These are phyloP conservation scores for Vanrija humicola DNA, from an alignment of 1,284 basidiomycete species.

Conservation along the genomic window DNA sequence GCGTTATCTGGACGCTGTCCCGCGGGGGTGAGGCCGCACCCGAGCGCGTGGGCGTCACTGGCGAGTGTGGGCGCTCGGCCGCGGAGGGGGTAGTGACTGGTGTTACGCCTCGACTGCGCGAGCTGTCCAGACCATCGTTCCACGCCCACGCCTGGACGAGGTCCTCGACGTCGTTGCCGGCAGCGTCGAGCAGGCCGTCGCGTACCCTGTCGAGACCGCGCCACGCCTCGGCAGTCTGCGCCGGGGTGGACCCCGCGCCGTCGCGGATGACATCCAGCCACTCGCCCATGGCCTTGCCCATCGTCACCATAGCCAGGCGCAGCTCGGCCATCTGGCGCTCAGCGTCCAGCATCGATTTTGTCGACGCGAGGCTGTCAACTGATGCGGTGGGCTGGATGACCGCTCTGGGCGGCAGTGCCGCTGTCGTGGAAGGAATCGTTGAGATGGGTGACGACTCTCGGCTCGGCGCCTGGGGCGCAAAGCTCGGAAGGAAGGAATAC, in stretches of 20 bases:
- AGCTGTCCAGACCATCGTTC: conserved; percentile 40
- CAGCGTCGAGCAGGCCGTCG: conserved; percentile 38
- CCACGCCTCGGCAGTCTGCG: conserved; percentile 16
- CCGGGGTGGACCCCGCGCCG: neutral
- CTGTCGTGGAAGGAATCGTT: conserved; percentile 25
- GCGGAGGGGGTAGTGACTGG: conserved; percentile 4
- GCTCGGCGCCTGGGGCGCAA: conserved; percentile 28
- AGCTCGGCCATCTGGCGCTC: conserved; percentile 45
- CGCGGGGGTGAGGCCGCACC: too few relatives aligned
- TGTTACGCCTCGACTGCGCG: conserved; percentile 18
- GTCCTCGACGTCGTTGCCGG: conserved; percentile 37
- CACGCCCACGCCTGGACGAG: conserved; percentile 45
- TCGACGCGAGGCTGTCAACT: conserved; percentile 21
- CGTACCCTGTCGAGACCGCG: conserved; percentile 31
- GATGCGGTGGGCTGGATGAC: conserved; percentile 11
- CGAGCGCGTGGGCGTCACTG: neutral
- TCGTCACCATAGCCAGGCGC: conserved; percentile 42
- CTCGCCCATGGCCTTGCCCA: conserved; percentile 45
- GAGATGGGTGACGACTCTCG: conserved; percentile 29
- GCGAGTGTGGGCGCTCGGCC: neutral
- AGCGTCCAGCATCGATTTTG: conserved; percentile 35
- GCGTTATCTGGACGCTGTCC: too few relatives aligned
- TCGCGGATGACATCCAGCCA: conserved; percentile 30
- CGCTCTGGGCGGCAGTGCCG: conserved; percentile 25
- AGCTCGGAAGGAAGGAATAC: conserved; percentile 43